Base-by-base conservation (phyloP, 768 basidiomycete species). In the Psilocybe sp. region DNA sequence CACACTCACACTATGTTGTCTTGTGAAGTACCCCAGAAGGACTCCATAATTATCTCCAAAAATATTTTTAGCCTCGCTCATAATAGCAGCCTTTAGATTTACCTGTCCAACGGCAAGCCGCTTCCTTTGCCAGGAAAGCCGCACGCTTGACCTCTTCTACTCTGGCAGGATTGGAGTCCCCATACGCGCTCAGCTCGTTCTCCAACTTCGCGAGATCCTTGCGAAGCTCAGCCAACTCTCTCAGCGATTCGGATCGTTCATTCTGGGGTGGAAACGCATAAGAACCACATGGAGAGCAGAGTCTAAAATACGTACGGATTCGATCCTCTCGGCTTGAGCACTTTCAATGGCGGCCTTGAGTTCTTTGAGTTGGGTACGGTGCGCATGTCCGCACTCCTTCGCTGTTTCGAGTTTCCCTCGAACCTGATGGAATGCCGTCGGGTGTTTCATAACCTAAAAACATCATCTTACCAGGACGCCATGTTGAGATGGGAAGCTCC, bases 401-500 rank as follows among this genome's bases (percentile, higher is more conserved):
- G 72, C 78, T 2, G 69, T 64, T 5, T 71, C 69, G 33, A 87
- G 68, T 53, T 79, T 77, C 47, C 74, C 77, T 64, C 79, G 85
- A 54, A 84, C 70, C 87, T 86, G 15, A 35, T 44, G 46, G 43
- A 28, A 46, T 54, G 12, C n/a, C 36, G 35, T 43, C 31, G 18
- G 37, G 11, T 32, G 31, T 49, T 19, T 38, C 13, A 38, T 31
- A 7, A 59, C 47, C 38, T 18, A 36, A 23, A 39, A 36, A 53
- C 15, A 44, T 16, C 10, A 43, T 52, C 67, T 18, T 52, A 93
- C 93, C 60, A 84, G 75, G 7, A 86, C 81, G 4, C 93, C 92
- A 40, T 82, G 80, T 51, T 94, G 90, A 1, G 91, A 93, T 13
- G 93, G 93, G 64, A 97, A 96, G 60, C 90, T 90, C 94, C 94